Percentiles rank a stretch among this genome's conserved stretches.
These are phyloP conservation scores for Aspergillus carbonarius DNA, from an alignment of 2,329 filamentous ascomycete genomes.

Conservation along the genomic window DNA sequence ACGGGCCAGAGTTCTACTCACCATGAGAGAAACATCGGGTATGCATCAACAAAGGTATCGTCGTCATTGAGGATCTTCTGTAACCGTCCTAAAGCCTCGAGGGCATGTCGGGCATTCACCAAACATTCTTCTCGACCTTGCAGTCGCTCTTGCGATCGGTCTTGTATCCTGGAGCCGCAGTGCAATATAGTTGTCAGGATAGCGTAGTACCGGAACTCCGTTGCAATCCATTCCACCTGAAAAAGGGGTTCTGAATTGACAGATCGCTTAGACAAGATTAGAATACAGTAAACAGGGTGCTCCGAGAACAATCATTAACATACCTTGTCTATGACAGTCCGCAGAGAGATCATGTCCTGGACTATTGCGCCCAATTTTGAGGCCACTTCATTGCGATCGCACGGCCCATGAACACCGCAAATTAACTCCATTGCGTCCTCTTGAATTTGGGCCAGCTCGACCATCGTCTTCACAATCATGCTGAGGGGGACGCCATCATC, in stretches of 20 bases:
- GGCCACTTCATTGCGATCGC: neutral
- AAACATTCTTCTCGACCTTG: neutral
- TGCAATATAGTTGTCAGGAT: neutral
- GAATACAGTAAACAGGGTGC: neutral
- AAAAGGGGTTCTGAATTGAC: neutral
- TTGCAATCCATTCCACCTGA: neutral
- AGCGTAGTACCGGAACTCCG: neutral
- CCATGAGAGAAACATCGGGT: neutral
- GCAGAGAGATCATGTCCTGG: neutral
- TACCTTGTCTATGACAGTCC: neutral
- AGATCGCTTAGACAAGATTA: neutral
- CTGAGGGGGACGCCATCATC: neutral
- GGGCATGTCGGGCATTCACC: neutral
- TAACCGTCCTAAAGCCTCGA: neutral
- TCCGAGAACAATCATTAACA: neutral
- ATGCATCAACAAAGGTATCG: neutral
- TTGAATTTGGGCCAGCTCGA: neutral
- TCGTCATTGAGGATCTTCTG: neutral
- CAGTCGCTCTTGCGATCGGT: neutral
- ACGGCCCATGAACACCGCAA: neutral
- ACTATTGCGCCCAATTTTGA: neutral
- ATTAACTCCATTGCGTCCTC: neutral
- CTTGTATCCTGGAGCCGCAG: neutral
- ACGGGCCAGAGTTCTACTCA: neutral
- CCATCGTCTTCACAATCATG: neutral